Percentiles rank a stretch among this genome's conserved stretches.
phyloP scores from a whole-genome alignment of 2,329 filamentous ascomycete genomes.

The Gnomoniopsis sp. region DNA sequence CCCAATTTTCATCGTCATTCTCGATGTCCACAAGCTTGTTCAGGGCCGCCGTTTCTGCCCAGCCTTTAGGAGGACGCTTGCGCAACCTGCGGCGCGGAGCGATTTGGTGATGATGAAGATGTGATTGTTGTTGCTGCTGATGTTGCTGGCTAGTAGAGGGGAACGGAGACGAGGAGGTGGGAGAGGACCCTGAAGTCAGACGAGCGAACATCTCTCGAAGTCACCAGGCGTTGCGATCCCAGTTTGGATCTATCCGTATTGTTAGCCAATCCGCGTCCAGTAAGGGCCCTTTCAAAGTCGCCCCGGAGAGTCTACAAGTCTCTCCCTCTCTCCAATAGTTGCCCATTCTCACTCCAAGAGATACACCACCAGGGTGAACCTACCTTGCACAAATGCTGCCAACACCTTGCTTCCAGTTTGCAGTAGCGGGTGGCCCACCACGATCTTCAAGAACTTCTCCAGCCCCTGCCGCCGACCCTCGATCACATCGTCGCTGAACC shows the following conservation, averaged over 20 bases:
- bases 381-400: slow-evolving; percentile 94
- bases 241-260: slow-evolving; percentile 66
- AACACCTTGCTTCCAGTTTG: slow-evolving; percentile 98
- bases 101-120: slow-evolving; percentile 18
- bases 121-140: slow-evolving; percentile 6
- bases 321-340: background rate
- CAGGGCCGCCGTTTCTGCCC: slow-evolving; percentile 26
- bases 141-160: slow-evolving; percentile 7
- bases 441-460: slow-evolving; percentile 95
- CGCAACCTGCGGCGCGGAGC: slow-evolving; percentile 38
- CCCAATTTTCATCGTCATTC: background rate
- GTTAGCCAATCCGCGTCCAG: background rate
- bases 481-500: slow-evolving; percentile 97
- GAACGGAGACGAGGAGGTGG: slow-evolving; percentile 15
- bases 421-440: slow-evolving; percentile 90
- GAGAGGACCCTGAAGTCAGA: slow-evolving; percentile 20
- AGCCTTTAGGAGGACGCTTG: slow-evolving; percentile 35
- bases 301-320: background rate
- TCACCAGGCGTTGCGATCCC: slow-evolving; percentile 90
- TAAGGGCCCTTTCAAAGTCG: background rate
- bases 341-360: background rate
- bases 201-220: slow-evolving; percentile 30
- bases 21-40: slow-evolving; percentile 9
- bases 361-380: slow-evolving; percentile 1
- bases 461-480: slow-evolving; percentile 88